Evolutionary conservation across 352 stramenopile species (phyloP).

Genomic region (Phytophthora aleatoria): DNA sequence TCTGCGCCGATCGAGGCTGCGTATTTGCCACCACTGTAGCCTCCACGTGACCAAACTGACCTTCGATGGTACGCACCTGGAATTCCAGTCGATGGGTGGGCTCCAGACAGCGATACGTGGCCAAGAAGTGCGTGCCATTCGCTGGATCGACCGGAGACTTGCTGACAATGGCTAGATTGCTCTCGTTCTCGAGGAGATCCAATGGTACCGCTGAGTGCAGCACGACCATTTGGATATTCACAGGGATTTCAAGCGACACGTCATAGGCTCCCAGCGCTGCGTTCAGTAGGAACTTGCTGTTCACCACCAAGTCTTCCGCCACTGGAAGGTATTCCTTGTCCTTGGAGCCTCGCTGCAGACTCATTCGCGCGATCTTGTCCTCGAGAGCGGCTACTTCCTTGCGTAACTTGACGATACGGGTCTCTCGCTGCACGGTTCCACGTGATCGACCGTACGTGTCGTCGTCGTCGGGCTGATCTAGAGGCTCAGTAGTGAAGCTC

Average conservation of each 20-base stretch:
- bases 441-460: constrained; percentile 81
- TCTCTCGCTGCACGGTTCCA: constrained; percentile 76
- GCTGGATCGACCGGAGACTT: constrained; percentile 62
- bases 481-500: constrained; percentile 83
- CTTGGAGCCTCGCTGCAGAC: constrained; percentile 41
- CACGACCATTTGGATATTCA: constrained; percentile 80
- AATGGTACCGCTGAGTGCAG: constrained; percentile 78
- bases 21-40: constrained; percentile 73
- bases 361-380: constrained; percentile 72
- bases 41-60: constrained; percentile 81
- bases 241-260: constrained; percentile 80
- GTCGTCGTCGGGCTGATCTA: constrained; percentile 73
- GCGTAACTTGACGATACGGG: constrained; percentile 78
- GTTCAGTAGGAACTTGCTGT: constrained; percentile 81
- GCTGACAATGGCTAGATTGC: constrained; percentile 76
- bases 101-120: constrained; percentile 82
- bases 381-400: constrained; percentile 76
- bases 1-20: constrained; percentile 67
- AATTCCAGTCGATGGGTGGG: constrained; percentile 83
- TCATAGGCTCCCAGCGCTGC: constrained; percentile 71
- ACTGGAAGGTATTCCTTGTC: constrained; percentile 75
- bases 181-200: constrained; percentile 77
- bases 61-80: constrained; percentile 83
- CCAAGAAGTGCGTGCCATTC: constrained; percentile 66
- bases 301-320: constrained; percentile 78